phyloP scores from a whole-genome alignment of 139 green algal species.

The Chlorella sp. region DNA sequence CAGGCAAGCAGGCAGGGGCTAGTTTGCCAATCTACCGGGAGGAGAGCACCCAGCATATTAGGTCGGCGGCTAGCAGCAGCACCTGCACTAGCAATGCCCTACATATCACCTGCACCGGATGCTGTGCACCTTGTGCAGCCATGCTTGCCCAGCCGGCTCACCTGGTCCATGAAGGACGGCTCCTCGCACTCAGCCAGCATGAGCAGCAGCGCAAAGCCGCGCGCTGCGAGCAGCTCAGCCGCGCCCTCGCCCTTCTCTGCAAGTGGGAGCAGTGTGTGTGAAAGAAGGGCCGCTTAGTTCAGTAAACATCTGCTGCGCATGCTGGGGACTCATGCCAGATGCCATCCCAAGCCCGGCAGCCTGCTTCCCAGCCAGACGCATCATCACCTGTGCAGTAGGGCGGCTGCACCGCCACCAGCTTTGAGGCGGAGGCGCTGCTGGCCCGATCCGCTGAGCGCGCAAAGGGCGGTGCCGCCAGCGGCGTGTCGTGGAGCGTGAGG shows the following conservation, averaged over 20 bases:
- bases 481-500: constrained; percentile 42
- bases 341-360: not conserved
- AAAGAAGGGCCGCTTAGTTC: not conserved
- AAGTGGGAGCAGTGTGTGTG: not conserved
- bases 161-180: constrained; percentile 33
- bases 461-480: constrained; percentile 46
- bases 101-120: no score
- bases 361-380: not conserved
- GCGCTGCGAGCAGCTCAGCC: constrained; percentile 46
- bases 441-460: constrained; percentile 2
- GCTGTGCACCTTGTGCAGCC: no score
- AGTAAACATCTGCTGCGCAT: not conserved
- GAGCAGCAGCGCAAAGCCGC: constrained; percentile 44
- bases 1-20: not conserved
- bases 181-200: constrained; percentile 40
- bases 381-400: constrained; percentile 38
- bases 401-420: constrained; percentile 34
- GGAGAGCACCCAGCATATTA: no score
- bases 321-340: not conserved
- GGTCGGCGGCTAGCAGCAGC: no score
- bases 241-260: constrained; percentile 33
- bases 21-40: not conserved
- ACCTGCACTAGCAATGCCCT: no score
- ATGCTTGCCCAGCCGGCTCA: not conserved
- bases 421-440: constrained; percentile 8